phyloP scores from a whole-genome alignment of 2,329 filamentous ascomycete species.

The Huntiella decipiens region DNA sequence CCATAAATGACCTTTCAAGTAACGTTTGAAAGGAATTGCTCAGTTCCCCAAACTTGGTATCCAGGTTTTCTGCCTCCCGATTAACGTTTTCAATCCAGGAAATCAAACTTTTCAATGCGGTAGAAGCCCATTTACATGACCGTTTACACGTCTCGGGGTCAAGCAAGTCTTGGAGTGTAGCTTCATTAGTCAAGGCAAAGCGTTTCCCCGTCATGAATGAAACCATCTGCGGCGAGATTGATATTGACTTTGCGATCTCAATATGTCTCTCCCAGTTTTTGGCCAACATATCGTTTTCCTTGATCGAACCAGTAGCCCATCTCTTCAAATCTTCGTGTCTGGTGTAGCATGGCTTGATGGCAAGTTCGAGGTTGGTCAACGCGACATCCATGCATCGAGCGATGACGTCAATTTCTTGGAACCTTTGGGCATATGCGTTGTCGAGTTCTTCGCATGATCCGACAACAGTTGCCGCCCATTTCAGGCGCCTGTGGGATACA shows the following conservation, averaged over 20 bases:
- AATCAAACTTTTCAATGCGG: constrained; percentile 39
- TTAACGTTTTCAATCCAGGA: constrained; percentile 42
- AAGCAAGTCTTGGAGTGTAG: constrained; percentile 56
- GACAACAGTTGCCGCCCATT: constrained; percentile 57
- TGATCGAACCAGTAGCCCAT: constrained; percentile 49
- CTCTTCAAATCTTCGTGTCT: constrained; percentile 52
- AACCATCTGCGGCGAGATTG: constrained; percentile 47
- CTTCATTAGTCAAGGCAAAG: constrained; percentile 24
- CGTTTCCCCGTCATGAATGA: constrained; percentile 39
- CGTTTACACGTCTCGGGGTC: constrained; percentile 54
- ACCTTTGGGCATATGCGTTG: constrained; percentile 41
- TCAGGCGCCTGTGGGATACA: constrained; percentile 60
- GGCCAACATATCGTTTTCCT: constrained; percentile 46
- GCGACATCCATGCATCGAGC: constrained; percentile 67
- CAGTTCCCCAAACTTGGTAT: constrained; percentile 30
- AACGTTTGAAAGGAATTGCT: constrained; percentile 44
- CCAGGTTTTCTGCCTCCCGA: constrained; percentile 36
- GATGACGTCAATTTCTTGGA: constrained; percentile 57
- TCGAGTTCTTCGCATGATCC: constrained; percentile 51
- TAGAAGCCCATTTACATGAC: constrained; percentile 46
- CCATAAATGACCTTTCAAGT: constrained; percentile 32
- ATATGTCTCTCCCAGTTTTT: constrained; percentile 51
- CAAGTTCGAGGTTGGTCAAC: constrained; percentile 63
- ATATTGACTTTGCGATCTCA: constrained; percentile 41
- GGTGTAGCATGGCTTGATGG: constrained; percentile 51